Conservation (phyloP, 176 grass and related monocot genomes). For the Carex cristatella region DNA sequence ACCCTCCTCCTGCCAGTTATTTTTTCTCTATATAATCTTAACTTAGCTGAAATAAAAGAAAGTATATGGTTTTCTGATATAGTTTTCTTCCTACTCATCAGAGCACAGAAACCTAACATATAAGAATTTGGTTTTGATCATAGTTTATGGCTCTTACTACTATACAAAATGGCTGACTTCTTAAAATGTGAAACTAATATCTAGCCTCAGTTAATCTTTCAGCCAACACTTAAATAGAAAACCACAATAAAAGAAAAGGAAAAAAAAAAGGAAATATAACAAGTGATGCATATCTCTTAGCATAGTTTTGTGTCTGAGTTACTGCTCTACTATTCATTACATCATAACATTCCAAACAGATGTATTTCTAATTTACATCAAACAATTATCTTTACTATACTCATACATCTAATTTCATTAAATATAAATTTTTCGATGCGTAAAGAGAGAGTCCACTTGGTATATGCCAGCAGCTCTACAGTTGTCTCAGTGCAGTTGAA, state of each 20-base stretch:
- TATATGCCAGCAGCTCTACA: not conserved
- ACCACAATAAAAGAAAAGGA: not conserved
- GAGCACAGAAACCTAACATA: not conserved
- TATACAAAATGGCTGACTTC: not conserved
- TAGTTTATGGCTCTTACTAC: not conserved
- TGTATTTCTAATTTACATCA: not conserved
- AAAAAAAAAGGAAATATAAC: not conserved
- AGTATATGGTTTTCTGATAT: not conserved
- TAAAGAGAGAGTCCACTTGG: not conserved
- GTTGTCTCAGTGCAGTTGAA: conserved; percentile 29
- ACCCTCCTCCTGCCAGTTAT: not conserved
- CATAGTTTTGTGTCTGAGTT: not conserved
- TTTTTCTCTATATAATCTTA: not conserved
- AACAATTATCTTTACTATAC: not conserved
- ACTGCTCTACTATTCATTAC: not conserved
- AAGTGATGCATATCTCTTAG: not conserved
- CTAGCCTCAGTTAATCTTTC: not conserved
- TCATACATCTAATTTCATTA: conserved; percentile 4
- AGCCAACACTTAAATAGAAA: not conserved
- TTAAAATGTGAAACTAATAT: not conserved
- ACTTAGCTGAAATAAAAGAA: not conserved
- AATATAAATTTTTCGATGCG: not conserved
- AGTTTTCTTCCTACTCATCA: not conserved
- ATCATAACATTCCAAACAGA: not conserved
- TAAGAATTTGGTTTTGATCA: not conserved